These are phyloP conservation scores for Manihot esculenta DNA, from an alignment of 441 rosid species.

Conservation along the genomic window DNA sequence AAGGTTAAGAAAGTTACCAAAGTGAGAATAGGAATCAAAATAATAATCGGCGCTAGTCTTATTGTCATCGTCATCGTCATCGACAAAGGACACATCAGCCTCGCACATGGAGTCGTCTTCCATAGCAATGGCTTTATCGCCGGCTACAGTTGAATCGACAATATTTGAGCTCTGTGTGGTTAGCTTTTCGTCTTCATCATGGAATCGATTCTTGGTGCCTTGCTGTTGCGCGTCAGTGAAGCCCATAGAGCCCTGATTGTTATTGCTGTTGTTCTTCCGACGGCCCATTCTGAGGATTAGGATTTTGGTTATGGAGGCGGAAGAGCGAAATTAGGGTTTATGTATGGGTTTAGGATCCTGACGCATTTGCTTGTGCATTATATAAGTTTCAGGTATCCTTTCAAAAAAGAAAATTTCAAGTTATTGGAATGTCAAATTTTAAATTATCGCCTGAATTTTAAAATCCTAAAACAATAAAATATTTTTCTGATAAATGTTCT, in stretches of 20 bases:
- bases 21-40: slow-evolving; percentile 92
- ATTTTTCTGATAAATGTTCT: too few relatives aligned
- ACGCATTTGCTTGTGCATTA: too few relatives aligned
- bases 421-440: too few relatives aligned
- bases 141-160: slow-evolving; percentile 36
- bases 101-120: slow-evolving; percentile 64
- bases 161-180: slow-evolving; percentile 39
- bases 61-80: slow-evolving; percentile 49
- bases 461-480: too few relatives aligned
- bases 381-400: too few relatives aligned
- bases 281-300: slow-evolving; percentile 44
- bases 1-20: slow-evolving; percentile 45
- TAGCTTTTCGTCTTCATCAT: slow-evolving; percentile 38
- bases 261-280: slow-evolving; percentile 35
- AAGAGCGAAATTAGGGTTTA: slow-evolving; percentile 34
- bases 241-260: slow-evolving; percentile 32
- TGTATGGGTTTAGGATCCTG: slow-evolving; percentile 11
- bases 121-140: slow-evolving; percentile 29
- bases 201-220: slow-evolving; percentile 38
- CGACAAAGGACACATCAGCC: slow-evolving; percentile 35
- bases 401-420: too few relatives aligned
- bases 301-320: slow-evolving; percentile 27
- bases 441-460: too few relatives aligned
- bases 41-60: slow-evolving; percentile 91
- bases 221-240: slow-evolving; percentile 19